A percentile compares a stretch with the other conserved stretches of the same genome.
Conservation (phyloP, 306 rosid genomes). For the Glycine latifolia region DNA sequence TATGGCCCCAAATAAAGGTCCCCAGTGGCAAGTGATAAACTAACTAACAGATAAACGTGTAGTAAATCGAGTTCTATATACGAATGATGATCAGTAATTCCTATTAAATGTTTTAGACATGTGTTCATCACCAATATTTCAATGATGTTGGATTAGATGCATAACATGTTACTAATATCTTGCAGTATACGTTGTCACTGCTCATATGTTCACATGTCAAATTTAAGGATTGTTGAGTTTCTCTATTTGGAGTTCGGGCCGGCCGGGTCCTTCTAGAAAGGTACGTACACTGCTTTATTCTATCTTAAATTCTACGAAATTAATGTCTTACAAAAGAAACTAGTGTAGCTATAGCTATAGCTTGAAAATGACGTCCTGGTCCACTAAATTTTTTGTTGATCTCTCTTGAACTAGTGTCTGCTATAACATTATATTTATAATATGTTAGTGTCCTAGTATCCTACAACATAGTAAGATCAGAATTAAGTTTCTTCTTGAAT, state of each 20-base stretch:
- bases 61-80: too few relatives aligned
- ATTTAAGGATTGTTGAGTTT: not conserved
- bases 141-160: not conserved
- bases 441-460: not conserved
- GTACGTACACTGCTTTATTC: not conserved
- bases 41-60: not conserved
- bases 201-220: not conserved
- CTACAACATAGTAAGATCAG: not conserved
- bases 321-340: too few relatives aligned
- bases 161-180: not conserved
- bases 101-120: not conserved
- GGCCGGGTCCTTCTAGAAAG: too few relatives aligned
- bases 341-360: too few relatives aligned
- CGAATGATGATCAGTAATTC: not conserved
- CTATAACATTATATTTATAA: not conserved
- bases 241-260: not conserved
- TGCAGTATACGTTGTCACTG: not conserved
- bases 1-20: not conserved
- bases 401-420: not conserved
- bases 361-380: not conserved
- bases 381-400: too few relatives aligned
- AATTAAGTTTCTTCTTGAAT: not conserved
- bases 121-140: slow-evolving; percentile 5
- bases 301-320: not conserved
- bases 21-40: not conserved